Evolutionary conservation across 257 asterid species (phyloP), one percentile per base, ranked within the genome.

Genomic region (Petunia secreta): DNA sequence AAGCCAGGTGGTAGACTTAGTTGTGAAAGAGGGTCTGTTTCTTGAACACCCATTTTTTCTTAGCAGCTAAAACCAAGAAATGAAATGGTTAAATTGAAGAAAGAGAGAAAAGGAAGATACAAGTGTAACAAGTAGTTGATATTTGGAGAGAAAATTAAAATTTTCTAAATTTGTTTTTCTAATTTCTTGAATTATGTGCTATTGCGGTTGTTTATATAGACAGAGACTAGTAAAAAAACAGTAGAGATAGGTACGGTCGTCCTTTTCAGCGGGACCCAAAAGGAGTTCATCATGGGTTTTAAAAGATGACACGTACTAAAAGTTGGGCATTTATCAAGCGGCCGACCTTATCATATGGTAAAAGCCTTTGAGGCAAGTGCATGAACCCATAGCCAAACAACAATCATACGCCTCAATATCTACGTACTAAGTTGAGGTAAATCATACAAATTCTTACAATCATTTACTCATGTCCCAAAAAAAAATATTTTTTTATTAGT

Each of bases 1-100:
- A 92, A 94, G n/a, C 98, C 98, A 11, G 98, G 98, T 39, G 98
- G 98, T 73, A 94, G 74, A 48, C 93, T 91, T 57, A 94, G 89
- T 39, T 94, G 95, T 15, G 94, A 83, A 54, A 91, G 93, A 71
- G 97, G 95, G 88, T 94, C 98, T 3, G 76, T 64, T 75, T 89
- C 97, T 82, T 78, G 85, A 11, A 88, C 64, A 2, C 94, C 98
- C 98, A 92, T 94, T 46, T 86, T 14, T 16, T 63, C 11, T 50
- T 68, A 15, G 1, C 55, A 52, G 55, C 14, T 0, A 48, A 48
- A 48, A 48, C 53, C 76, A 16, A 16, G 16, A 4, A 16, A 43
- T 2, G 3, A 68, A 16, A 44, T 36, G 55, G 55, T 52, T 52
- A 2, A 52, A 10, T 52, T 1, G 55, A 0, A 9, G 13, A 38